phyloP scores from a whole-genome alignment of 148 eudicot genomes.

The Rhododendron simsii region DNA sequence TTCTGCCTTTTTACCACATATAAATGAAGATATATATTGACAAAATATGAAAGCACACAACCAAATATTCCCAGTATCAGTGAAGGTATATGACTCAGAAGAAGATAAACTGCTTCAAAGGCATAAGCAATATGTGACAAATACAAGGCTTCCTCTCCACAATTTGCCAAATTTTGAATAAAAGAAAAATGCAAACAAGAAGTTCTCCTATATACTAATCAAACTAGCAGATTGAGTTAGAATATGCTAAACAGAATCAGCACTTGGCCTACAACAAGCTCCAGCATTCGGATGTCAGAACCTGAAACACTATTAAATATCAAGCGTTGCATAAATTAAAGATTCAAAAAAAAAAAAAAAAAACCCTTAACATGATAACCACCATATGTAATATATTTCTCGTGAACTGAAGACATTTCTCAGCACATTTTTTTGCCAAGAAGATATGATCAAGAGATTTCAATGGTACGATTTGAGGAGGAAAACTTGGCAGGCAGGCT shows the following conservation, averaged over 20 bases:
- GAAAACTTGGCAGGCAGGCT: constrained; percentile 80
- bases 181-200: too few species aligned
- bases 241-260: neutral
- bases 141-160: neutral
- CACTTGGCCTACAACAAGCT: neutral
- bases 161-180: neutral
- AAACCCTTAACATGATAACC: neutral
- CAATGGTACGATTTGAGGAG: constrained; percentile 70
- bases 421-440: neutral
- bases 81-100: too few species aligned
- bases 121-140: neutral
- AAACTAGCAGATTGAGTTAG: neutral
- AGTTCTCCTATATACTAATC: neutral
- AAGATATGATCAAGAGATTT: neutral
- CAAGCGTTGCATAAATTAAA: neutral
- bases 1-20: too few species aligned
- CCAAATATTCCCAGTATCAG: too few species aligned
- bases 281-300: neutral
- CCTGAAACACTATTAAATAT: neutral
- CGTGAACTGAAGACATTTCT: neutral
- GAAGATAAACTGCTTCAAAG: too few species aligned
- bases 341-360: too few species aligned
- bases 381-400: neutral
- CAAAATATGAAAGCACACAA: too few species aligned
- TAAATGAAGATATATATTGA: too few species aligned